phyloP scores from a whole-genome alignment of 805 yeast species.

The Maudiozyma barnettii region DNA sequence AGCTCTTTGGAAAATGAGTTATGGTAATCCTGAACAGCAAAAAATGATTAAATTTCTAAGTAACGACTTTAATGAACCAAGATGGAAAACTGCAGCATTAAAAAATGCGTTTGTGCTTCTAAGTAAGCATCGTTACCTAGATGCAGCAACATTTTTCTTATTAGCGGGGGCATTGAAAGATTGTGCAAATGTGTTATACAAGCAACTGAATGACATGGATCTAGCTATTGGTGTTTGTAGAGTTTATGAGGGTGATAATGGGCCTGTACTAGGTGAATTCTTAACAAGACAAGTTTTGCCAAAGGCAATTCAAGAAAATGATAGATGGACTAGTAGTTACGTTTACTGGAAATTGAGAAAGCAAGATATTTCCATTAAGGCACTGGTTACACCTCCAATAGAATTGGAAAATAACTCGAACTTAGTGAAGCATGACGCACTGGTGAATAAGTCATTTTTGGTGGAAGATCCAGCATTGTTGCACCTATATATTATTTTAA shows the following conservation, averaged over 20 bases:
- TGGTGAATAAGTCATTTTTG: constrained; percentile 36
- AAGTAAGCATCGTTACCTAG: constrained; percentile 77
- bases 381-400: constrained; percentile 50
- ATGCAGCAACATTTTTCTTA: constrained; percentile 84
- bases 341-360: constrained; percentile 57
- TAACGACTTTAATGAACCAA: constrained; percentile 61
- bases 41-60: constrained; percentile 71
- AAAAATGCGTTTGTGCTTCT: constrained; percentile 87
- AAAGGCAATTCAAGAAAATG: constrained; percentile 48
- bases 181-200: constrained; percentile 62
- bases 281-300: constrained; percentile 47
- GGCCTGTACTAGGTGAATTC: constrained; percentile 41
- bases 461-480: constrained; percentile 79
- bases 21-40: constrained; percentile 68
- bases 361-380: constrained; percentile 46
- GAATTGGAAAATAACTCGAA: constrained; percentile 26
- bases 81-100: constrained; percentile 84
- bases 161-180: constrained; percentile 70
- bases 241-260: constrained; percentile 55
- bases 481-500: constrained; percentile 51
- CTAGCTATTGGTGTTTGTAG: constrained; percentile 78
- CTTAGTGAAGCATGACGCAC: constrained; percentile 25
- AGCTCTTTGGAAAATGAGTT: constrained; percentile 75
- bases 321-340: constrained; percentile 79
- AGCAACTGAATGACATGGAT: constrained; percentile 55